Evolutionary conservation across 257 asterid genomes (phyloP).

Genomic region (Lavandula angustifolia): DNA sequence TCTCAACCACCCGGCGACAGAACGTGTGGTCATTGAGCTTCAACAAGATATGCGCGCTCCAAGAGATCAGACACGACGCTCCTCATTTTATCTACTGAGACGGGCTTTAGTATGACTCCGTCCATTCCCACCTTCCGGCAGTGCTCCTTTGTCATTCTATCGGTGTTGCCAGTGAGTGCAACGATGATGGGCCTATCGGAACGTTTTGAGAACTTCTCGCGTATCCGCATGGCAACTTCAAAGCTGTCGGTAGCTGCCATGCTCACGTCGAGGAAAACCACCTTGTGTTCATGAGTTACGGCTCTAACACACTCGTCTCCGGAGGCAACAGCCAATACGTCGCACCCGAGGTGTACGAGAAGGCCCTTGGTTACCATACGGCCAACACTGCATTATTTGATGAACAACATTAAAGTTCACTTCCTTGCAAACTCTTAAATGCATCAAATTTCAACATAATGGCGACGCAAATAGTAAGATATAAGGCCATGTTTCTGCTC

Average conservation of each 20-base stretch:
- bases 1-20: neutral
- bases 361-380: slow-evolving; percentile 88
- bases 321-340: slow-evolving; percentile 65
- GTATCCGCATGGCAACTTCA: slow-evolving; percentile 63
- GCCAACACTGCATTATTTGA: slow-evolving; percentile 60
- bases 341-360: slow-evolving; percentile 84
- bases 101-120: slow-evolving; percentile 78
- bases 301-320: slow-evolving; percentile 79
- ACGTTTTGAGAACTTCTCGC: slow-evolving; percentile 67
- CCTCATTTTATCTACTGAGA: slow-evolving; percentile 87
- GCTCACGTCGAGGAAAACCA: slow-evolving; percentile 67
- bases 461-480: neutral
- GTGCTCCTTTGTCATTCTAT: slow-evolving; percentile 64
- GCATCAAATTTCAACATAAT: slow-evolving; percentile 2
- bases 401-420: neutral
- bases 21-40: slow-evolving; percentile 38
- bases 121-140: slow-evolving; percentile 85
- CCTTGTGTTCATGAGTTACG: slow-evolving; percentile 67
- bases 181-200: slow-evolving; percentile 64
- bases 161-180: slow-evolving; percentile 71
- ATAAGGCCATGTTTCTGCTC: slow-evolving; percentile 9
- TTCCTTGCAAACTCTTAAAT: neutral
- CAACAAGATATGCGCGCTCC: slow-evolving; percentile 64
- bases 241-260: slow-evolving; percentile 58
- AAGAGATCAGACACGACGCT: slow-evolving; percentile 71